Evolutionary conservation across 192 early-diverging fungal genomes (phyloP), one percentile per base, ranked within the genome.

Genomic region (Backusella morwellensis): DNA sequence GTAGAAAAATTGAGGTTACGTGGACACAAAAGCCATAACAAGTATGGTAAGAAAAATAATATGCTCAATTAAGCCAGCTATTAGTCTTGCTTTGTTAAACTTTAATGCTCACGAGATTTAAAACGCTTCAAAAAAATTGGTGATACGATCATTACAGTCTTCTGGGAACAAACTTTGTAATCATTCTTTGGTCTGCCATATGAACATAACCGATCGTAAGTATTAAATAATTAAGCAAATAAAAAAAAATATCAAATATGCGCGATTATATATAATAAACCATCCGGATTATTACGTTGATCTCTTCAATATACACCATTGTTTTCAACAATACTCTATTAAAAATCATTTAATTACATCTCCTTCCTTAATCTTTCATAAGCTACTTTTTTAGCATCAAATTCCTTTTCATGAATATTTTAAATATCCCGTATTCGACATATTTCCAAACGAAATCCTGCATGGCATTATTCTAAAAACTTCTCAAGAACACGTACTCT

Each of bases 381-480:
- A 50, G 21, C 54, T 59, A 23, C 9, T 59, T 59, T 54, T 59
- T 59, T 59, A 59, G 17, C 54, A 59, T 59, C 21, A 21, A 59
- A 63, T 29, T 63, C 56, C 56, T 63, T 26, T 63, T 63, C 26
- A 7, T 9, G 29, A 63, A 63, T 29, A 63, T 63, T 63, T 63
- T 63, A 63, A 63, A 63, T 63, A 29, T 63, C 56, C 56, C 56
- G 56, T 26, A 26, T 4, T 14, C 21, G 26, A 63, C 56, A 63
- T 56, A 56, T 56, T 56, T 56, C 8, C 21, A 56, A 56, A 23
- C 54, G 19, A 56, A 56, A 26, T 23, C 54, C 21, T 56, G 54
- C 54, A 56, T 63, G 9, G 56, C 26, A 63, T 26, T 63, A 63
- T 63, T 63, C 56, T 63, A 63, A 63, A 63, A 63, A 63, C 23